A percentile compares a stretch with the other conserved stretches of the same genome.
phyloP scores from a whole-genome alignment of 2,329 filamentous ascomycete genomes.

The Dichotomopilus funicola region DNA sequence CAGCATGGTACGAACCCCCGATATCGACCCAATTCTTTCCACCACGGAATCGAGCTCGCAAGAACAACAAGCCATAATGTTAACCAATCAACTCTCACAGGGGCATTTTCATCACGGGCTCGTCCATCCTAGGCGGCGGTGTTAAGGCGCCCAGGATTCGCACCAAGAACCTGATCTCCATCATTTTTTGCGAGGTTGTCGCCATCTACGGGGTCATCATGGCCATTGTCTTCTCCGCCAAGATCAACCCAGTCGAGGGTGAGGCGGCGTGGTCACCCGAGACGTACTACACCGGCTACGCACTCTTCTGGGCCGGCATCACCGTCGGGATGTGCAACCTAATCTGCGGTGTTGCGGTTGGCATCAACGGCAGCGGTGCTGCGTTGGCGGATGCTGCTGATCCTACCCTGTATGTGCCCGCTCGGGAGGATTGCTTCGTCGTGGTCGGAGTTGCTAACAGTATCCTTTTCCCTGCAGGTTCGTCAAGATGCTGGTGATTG shows the following conservation, averaged over 20 bases:
- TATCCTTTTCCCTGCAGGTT: slow-evolving; percentile 54
- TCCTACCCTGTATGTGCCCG: slow-evolving; percentile 64
- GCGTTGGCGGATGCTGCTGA: slow-evolving; percentile 95
- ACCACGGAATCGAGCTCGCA: too few relatives aligned
- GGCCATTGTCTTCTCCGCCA: slow-evolving; percentile 95
- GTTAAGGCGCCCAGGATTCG: slow-evolving; percentile 95
- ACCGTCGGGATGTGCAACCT: slow-evolving; percentile 95
- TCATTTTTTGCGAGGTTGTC: slow-evolving; percentile 99
- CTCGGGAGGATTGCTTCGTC: background rate
- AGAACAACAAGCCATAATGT: background rate
- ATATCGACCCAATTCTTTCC: background rate
- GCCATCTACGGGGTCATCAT: slow-evolving; percentile 99
- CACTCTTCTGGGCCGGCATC: slow-evolving; percentile 90
- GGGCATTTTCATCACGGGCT: slow-evolving; percentile 98
- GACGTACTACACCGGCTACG: slow-evolving; percentile 91
- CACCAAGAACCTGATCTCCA: slow-evolving; percentile 99
- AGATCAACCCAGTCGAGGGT: slow-evolving; percentile 61
- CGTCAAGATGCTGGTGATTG: slow-evolving; percentile 97
- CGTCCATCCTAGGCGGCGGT: slow-evolving; percentile 92
- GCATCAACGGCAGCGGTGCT: slow-evolving; percentile 96
- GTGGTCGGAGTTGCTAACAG: background rate
- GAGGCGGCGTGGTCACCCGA: slow-evolving; percentile 63
- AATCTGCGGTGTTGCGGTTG: slow-evolving; percentile 91
- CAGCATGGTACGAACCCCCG: slow-evolving; percentile 69
- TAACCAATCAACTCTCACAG: slow-evolving; percentile 39